Conservation (phyloP, 2,329 filamentous ascomycete genomes). For the Aspergillus pseudoglaucus region DNA sequence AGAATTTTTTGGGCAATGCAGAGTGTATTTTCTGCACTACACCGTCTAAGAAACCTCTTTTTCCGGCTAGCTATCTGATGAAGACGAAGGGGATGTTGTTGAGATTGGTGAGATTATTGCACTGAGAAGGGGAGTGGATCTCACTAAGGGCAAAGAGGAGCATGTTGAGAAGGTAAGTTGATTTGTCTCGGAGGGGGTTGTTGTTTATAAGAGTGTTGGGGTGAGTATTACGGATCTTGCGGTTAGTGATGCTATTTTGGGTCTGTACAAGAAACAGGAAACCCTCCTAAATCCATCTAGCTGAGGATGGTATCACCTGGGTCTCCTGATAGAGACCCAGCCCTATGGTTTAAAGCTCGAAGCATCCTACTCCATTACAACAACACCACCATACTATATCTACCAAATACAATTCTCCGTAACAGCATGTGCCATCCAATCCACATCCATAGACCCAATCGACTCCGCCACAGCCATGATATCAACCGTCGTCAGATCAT, state of each 20-base stretch:
- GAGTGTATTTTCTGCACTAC: too few relatives aligned
- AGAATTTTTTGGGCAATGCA: too few relatives aligned
- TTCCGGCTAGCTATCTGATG: too few relatives aligned
- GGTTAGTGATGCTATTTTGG: slow-evolving; percentile 1
- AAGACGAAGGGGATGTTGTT: not conserved
- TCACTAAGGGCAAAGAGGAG: not conserved
- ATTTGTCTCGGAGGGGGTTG: slow-evolving; percentile 10
- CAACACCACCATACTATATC: not conserved
- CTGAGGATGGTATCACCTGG: too few relatives aligned
- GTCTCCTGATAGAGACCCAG: too few relatives aligned
- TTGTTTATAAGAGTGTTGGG: slow-evolving; percentile 18
- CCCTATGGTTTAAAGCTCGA: too few relatives aligned
- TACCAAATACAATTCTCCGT: slow-evolving; percentile 42
- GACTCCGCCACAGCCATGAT: slow-evolving; percentile 46
- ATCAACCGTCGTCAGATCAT: slow-evolving; percentile 40
- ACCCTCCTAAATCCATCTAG: not conserved
- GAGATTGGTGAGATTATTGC: slow-evolving; percentile 10
- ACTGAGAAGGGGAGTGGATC: not conserved
- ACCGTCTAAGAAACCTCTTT: too few relatives aligned
- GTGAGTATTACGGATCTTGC: slow-evolving; percentile 16
- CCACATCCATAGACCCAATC: slow-evolving; percentile 40
- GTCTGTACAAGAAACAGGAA: not conserved
- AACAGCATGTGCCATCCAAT: slow-evolving; percentile 44
- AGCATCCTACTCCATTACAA: too few relatives aligned
- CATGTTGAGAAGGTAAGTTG: slow-evolving; percentile 2